Evolutionary conservation across 2,329 filamentous ascomycete species (phyloP).

Genomic region (Byssochlamys sp.): DNA sequence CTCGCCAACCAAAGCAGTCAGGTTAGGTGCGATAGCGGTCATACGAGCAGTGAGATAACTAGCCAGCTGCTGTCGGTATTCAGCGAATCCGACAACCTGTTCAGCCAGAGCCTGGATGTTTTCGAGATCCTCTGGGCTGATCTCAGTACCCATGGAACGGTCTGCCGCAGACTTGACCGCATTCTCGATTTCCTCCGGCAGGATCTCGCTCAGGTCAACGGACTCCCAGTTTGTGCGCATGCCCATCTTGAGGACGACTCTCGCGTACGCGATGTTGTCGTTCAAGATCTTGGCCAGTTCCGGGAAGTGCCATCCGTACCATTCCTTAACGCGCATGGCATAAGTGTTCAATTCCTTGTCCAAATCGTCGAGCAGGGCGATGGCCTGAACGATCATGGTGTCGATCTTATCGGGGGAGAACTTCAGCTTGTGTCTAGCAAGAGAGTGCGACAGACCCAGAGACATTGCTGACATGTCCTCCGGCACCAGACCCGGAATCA

Average conservation of each 20-base stretch:
- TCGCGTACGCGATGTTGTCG: conserved; percentile 90
- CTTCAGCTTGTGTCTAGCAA: conserved; percentile 95
- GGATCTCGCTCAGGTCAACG: conserved; percentile 74
- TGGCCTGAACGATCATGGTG: conserved; percentile 97
- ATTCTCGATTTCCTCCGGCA: conserved; percentile 88
- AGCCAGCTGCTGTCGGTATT: conserved; percentile 79
- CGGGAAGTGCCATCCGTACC: conserved; percentile 99
- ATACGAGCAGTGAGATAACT: conserved; percentile 86
- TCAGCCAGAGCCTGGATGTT: conserved; percentile 88
- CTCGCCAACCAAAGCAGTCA: conserved; percentile 85
- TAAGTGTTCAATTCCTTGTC: conserved; percentile 99
- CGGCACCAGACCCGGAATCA: conserved; percentile 78
- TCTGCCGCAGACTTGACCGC: conserved; percentile 90
- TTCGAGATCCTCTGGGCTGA: conserved; percentile 80
- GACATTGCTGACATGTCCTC: conserved; percentile 89
- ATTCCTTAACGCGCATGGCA: conserved; percentile 98
- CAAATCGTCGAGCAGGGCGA: conserved; percentile 84
- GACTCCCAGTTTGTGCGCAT: conserved; percentile 71
- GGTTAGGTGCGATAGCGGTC: conserved; percentile 91
- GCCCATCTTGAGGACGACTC: conserved; percentile 78
- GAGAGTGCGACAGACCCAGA: conserved; percentile 89
- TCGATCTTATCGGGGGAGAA: conserved; percentile 98
- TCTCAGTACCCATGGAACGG: conserved; percentile 97
- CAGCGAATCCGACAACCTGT: conserved; percentile 83
- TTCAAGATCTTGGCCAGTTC: conserved; percentile 95